Percentiles rank a stretch among this genome's conserved stretches.
Conservation (phyloP, 306 rosid genomes). For the Vicia villosa region DNA sequence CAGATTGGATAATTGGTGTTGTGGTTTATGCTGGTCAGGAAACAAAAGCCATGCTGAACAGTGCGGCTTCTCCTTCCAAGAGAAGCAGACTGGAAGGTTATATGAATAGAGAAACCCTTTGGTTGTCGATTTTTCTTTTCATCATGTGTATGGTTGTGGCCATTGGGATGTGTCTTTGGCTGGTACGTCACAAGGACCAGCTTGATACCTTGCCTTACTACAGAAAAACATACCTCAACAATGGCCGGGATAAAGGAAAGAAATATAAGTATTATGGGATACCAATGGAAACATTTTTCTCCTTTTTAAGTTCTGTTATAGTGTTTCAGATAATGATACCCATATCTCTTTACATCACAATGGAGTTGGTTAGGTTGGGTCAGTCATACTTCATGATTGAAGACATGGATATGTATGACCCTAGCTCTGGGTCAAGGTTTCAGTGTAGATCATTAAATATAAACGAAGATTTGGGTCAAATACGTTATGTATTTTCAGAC, state of each 20-base stretch:
- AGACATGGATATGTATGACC: conserved; percentile 72
- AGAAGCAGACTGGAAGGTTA: conserved; percentile 85
- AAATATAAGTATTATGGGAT: conserved; percentile 78
- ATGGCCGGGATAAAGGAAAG: conserved; percentile 50
- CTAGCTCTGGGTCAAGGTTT: conserved; percentile 74
- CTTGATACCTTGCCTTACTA: conserved; percentile 89
- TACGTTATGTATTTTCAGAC: conserved; percentile 89
- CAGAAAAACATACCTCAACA: conserved; percentile 61
- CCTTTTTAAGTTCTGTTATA: conserved; percentile 91
- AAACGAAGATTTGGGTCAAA: conserved; percentile 97
- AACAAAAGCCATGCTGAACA: conserved; percentile 96
- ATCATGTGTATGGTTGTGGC: conserved; percentile 91
- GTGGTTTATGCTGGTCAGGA: conserved; percentile 98
- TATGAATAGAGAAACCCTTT: conserved; percentile 93
- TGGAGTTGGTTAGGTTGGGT: conserved; percentile 97
- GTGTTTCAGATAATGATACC: conserved; percentile 99
- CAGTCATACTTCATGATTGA: conserved; percentile 99
- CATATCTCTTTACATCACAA: conserved; percentile 91
- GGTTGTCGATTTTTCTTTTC: conserved; percentile 81
- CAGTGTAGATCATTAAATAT: conserved; percentile 99
- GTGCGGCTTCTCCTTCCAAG: conserved; percentile 91
- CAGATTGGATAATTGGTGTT: conserved; percentile 92
- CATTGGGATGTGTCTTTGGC: conserved; percentile 80
- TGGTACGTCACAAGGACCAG: conserved; percentile 65
- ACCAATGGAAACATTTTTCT: conserved; percentile 85